phyloP scores from a whole-genome alignment of 1,284 basidiomycete genomes.

The Marasmius oreades region DNA sequence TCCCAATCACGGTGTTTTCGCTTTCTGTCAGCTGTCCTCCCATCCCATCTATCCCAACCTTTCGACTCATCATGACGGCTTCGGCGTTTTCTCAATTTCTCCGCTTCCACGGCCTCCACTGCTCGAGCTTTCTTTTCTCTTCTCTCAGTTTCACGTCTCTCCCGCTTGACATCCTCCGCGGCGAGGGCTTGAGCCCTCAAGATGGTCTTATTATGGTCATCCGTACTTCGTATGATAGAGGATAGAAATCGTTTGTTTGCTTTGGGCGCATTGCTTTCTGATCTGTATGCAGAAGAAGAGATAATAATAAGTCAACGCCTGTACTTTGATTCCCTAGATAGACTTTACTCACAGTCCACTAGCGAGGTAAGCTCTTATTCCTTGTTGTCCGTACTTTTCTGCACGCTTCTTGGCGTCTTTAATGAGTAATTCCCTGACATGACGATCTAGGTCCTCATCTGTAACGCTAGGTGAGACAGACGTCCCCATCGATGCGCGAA shows the following conservation, averaged over 20 bases:
- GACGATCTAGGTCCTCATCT: slow-evolving; percentile 83
- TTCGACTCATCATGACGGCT: slow-evolving; percentile 31
- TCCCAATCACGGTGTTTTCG: slow-evolving; percentile 42
- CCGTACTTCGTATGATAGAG: slow-evolving; percentile 85
- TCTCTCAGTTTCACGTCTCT: slow-evolving; percentile 60
- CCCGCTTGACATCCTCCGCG: slow-evolving; percentile 67
- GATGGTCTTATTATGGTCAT: slow-evolving; percentile 87
- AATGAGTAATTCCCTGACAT: slow-evolving; percentile 85
- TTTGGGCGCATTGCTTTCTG: slow-evolving; percentile 66
- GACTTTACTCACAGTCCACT: slow-evolving; percentile 29
- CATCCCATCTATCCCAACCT: slow-evolving; percentile 46
- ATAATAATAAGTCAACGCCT: neutral
- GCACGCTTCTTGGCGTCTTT: slow-evolving; percentile 90
- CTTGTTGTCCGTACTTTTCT: slow-evolving; percentile 61
- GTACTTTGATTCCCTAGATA: neutral
- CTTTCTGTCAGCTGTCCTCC: slow-evolving; percentile 41
- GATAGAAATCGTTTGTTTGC: slow-evolving; percentile 92
- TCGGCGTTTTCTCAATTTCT: slow-evolving; percentile 38
- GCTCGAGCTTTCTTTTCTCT: slow-evolving; percentile 58
- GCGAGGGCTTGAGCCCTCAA: slow-evolving; percentile 73
- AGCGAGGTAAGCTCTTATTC: slow-evolving; percentile 67
- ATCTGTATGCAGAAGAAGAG: slow-evolving; percentile 17
- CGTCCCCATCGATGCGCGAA: slow-evolving; percentile 77
- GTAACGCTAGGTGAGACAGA: slow-evolving; percentile 61
- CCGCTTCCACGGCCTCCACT: slow-evolving; percentile 66